Conservation (phyloP, 352 stramenopile species). For the Sclerospora graminicola region DNA sequence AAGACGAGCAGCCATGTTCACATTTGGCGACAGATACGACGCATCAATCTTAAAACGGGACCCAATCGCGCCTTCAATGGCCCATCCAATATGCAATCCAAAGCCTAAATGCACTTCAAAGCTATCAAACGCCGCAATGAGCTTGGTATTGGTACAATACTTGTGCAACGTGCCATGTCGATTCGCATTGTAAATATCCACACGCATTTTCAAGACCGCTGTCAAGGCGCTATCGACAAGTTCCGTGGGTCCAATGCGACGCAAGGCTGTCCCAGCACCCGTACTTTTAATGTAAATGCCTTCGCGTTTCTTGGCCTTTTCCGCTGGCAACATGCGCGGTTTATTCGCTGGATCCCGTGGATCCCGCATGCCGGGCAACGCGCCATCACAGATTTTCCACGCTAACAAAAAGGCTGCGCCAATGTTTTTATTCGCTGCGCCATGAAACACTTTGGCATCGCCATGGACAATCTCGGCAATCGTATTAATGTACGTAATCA, state of each 20-base stretch:
- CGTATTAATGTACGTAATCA: conserved; percentile 97
- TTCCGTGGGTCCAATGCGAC: conserved; percentile 52
- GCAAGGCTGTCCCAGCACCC: conserved; percentile 38
- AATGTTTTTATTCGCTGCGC: conserved; percentile 96
- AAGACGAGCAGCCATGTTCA: conserved; percentile 95
- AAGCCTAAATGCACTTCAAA: conserved; percentile 94
- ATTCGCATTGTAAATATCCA: conserved; percentile 92
- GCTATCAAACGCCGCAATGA: conserved; percentile 75
- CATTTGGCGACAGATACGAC: conserved; percentile 95
- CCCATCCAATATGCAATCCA: conserved; percentile 96
- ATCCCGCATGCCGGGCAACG: conserved; percentile 73
- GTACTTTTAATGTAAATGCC: conserved; percentile 58
- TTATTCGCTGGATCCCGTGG: conserved; percentile 66
- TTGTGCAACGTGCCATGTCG: conserved; percentile 66
- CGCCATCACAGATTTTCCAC: conserved; percentile 92
- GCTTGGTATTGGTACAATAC: conserved; percentile 77
- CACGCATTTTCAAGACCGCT: conserved; percentile 94
- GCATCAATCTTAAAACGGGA: conserved; percentile 98
- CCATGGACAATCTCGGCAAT: conserved; percentile 94
- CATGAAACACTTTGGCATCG: conserved; percentile 89
- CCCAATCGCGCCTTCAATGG: conserved; percentile 97
- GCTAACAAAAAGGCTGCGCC: conserved; percentile 87
- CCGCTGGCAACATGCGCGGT: conserved; percentile 47
- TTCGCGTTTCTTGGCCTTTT: conserved; percentile 52
- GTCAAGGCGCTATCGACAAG: conserved; percentile 92